Evolutionary conservation across 441 rosid genomes (phyloP).

Genomic region (Adansonia rubrostipa): DNA sequence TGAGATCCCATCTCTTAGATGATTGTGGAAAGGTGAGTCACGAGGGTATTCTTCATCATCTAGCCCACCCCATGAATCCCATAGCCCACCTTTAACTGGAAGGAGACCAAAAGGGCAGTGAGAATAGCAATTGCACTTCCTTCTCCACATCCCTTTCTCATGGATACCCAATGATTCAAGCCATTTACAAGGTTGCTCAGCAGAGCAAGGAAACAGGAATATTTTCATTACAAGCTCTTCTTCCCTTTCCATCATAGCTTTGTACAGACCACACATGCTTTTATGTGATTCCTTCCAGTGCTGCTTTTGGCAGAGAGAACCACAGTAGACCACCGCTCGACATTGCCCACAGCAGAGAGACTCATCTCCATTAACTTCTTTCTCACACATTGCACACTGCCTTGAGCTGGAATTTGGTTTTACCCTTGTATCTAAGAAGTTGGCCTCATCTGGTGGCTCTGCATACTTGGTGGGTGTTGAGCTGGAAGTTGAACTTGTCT

Average conservation of each 20-base stretch:
- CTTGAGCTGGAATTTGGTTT: constrained; percentile 37
- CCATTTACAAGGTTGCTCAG: constrained; percentile 51
- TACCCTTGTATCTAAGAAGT: constrained; percentile 37
- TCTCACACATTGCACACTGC: constrained; percentile 47
- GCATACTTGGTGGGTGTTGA: constrained; percentile 37
- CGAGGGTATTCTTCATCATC: constrained; percentile 43
- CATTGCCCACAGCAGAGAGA: constrained; percentile 45
- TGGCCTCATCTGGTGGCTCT: constrained; percentile 44
- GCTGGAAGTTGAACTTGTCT: constrained; percentile 41
- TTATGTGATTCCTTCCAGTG: constrained; percentile 50
- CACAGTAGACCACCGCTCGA: constrained; percentile 43
- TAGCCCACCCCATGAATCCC: constrained; percentile 54
- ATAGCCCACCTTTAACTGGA: constrained; percentile 47
- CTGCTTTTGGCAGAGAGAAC: constrained; percentile 50
- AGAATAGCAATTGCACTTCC: constrained; percentile 51
- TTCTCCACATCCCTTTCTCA: constrained; percentile 59
- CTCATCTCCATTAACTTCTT: constrained; percentile 47
- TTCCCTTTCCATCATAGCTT: constrained; percentile 60
- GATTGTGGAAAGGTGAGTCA: constrained; percentile 45
- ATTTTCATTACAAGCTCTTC: constrained; percentile 53
- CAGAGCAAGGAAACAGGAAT: constrained; percentile 45
- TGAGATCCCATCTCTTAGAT: constrained; percentile 39
- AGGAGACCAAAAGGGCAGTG: constrained; percentile 56
- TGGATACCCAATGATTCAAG: constrained; percentile 49
- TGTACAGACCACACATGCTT: constrained; percentile 49